Base-by-base conservation (phyloP, 306 rosid species). In the Pyrus pyrifolia region DNA sequence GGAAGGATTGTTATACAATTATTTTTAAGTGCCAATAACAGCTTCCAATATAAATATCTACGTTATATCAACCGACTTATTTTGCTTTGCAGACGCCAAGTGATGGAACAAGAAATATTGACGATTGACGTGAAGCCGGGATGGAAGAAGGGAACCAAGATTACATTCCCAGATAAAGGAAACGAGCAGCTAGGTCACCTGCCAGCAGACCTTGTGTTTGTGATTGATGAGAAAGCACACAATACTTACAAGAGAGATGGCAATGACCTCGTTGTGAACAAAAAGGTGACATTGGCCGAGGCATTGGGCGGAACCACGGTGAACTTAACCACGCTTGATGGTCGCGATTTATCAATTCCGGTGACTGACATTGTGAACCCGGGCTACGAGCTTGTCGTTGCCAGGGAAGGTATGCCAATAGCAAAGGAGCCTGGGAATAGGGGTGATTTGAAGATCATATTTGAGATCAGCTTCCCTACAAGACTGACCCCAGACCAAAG, bases 71-170 rank as follows among this genome's bases (percentile, higher is more conserved):
- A 1, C 55, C 17, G 53, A 72, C 67, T 38, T 38, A 11, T 23
- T 22, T 3, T 35, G 66, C 13, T 35, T 35, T n/a, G 51, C 88
- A 96, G 98, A 27, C 73, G 88, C 55, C 84, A 80, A 66, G 61
- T 75, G 21, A 82, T 82, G 11, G 98, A 96, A 70, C 83, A 97
- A 3, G 99, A 96, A 80, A 91, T 96, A 83, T 52, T 93, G 76
- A 89, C 83, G 13, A 91, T 92, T 31, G 98, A 91, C 15, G 91
- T 93, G 72, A 96, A 92, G 84, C 98, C 98, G 0, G 98, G 99
- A 42, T 96, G 99, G 99, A 96, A 92, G 78, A 96, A 87, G 78
- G 99, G 99, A 60, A 95, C 99, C 31, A 95, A 91, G 86, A 92
- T 95, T 7, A 95, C 99, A 3, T 95, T 95, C 64, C 91, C 96